Base-by-base conservation (phyloP, 2,329 filamentous ascomycete species). In the Pseudogymnoascus sp. region DNA sequence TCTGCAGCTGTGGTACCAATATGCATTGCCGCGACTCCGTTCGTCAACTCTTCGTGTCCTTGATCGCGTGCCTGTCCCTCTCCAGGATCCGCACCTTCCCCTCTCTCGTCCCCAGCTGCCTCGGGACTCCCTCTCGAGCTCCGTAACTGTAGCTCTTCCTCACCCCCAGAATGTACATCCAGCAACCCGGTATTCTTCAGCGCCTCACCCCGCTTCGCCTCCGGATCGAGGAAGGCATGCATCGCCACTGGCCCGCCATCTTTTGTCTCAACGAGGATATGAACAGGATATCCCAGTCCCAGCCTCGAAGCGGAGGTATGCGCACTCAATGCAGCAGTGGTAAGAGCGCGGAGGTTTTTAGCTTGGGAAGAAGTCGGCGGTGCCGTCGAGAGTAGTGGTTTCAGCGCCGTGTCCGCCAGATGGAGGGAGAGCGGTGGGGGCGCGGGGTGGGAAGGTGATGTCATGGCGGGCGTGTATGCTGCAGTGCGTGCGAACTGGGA, bases 191-290 rank as follows among this genome's bases (percentile, higher is more conserved):
- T 61, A 35, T 37, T 42, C 27, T 64, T 52, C 36, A 61, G 61
- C 60, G 15, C 61, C 18, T 63, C 60, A 35, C 61, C 62, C 35
- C 58, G 39, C 9, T 55, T 59, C 8, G 58, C 65, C 9, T 60
- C 63, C 18, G 69, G 75, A 62, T 78, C 76, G 64, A 82, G 70
- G 68, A 78, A 82, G 25, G 78, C 79, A 64, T 80, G 72, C 3
- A 76, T 64, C 4, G 76, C 60, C 4, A 76, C 61, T 5, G 75
- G 72, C 0, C 75, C 76, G 3, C 67, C 63, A 58, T 66, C 68
- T 0, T 73, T 74, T 69, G 82, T 81, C 69, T 86, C 83, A 69
- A 86, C 78, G 72, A 86, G 80, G 65, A 86, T 77, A 70, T 83
- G 80, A 68, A 81, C 76, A 2, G 82, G 80, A 5, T 70, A 68